Base-by-base conservation (phyloP, 805 yeast genomes). In the Candida insectorum region DNA sequence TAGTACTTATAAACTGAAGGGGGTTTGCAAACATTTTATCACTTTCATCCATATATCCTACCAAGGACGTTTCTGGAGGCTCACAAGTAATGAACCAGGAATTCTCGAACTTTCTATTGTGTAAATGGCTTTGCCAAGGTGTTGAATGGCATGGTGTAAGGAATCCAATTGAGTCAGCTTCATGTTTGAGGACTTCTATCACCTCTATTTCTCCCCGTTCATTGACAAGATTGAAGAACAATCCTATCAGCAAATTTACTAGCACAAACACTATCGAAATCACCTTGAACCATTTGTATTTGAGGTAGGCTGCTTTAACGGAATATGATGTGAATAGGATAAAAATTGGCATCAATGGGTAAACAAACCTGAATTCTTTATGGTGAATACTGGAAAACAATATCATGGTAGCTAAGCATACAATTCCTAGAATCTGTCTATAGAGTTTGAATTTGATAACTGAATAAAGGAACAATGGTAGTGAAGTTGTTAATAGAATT, bases 71-170 rank as follows among this genome's bases (percentile, higher is more conserved):
- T 4, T 52, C 50, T 1, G 98, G 97, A 0, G 99, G 99, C 37
- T 87, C 94, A 56, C 99, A 93, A 0, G 95, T 77, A 25, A 93
- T 62, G 34, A 81, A 80, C 95, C 96, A 85, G 9, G 74, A 71
- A 1, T 53, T 45, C 12, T 47, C 47, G 12, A 62, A 53, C 17
- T 66, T 71, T 7, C 63, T 54, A 15, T 84, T 60, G 50, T 89
- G 95, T 25, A 93, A 58, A 52, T 83, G 79, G 16, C 93, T 76
- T 51, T 87, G 96, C 79, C 93, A 85, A 2, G 98, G 99, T 0
- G 97, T 91, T 0, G 97, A 89, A 56, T 93, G 99, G 49, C 99
- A 93, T 0, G 99, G 98, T 52, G 89, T 87, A 11, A 93, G 56
- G 46, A 93, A 85, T 0, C 96, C 95, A 18, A 89, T 60, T 6